Evolutionary conservation across 2,329 filamentous ascomycete genomes (phyloP).

Genomic region (Aureobasidium namibiae): DNA sequence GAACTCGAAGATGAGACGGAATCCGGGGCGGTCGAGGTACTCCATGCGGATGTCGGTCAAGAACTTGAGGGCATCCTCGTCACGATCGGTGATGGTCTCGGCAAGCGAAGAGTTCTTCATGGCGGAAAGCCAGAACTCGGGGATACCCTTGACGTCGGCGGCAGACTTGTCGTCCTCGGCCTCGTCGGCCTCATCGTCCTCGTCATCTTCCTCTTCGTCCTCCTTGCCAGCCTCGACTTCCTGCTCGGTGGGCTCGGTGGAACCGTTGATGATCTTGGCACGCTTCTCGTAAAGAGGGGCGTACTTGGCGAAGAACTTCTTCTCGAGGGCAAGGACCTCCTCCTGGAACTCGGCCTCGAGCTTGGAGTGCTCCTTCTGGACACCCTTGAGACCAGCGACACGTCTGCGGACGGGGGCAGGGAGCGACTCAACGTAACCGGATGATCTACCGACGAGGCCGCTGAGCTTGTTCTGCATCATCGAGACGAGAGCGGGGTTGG

Average conservation of each 20-base stretch:
- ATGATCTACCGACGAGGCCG: conserved; percentile 86
- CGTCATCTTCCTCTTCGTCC: conserved; percentile 54
- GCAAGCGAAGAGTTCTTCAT: conserved; percentile 99
- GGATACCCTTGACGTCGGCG: conserved; percentile 65
- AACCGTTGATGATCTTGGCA: conserved; percentile 83
- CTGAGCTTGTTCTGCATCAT: conserved; percentile 98
- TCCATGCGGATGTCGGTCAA: conserved; percentile 96
- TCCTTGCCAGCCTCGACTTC: conserved; percentile 83
- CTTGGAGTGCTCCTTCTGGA: conserved; percentile 98
- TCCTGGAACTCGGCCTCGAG: conserved; percentile 98
- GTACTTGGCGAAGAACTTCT: conserved; percentile 99
- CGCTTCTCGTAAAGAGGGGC: conserved; percentile 95
- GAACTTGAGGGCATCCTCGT: conserved; percentile 86
- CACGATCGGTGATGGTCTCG: conserved; percentile 97
- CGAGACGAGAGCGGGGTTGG: conserved; percentile 87
- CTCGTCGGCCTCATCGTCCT: conserved; percentile 48
- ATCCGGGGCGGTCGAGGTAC: conserved; percentile 95
- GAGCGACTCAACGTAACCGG: conserved; percentile 95
- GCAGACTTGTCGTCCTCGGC: conserved; percentile 48
- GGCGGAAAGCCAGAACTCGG: conserved; percentile 98
- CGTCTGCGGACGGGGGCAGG: conserved; percentile 83
- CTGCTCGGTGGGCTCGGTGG: conserved; percentile 72
- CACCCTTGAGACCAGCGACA: conserved; percentile 90
- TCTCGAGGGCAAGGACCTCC: conserved; percentile 94
- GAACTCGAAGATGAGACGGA: conserved; percentile 97